Conservation (phyloP, 2,329 filamentous ascomycete genomes). For the Rhytidhysteron rufulum region DNA sequence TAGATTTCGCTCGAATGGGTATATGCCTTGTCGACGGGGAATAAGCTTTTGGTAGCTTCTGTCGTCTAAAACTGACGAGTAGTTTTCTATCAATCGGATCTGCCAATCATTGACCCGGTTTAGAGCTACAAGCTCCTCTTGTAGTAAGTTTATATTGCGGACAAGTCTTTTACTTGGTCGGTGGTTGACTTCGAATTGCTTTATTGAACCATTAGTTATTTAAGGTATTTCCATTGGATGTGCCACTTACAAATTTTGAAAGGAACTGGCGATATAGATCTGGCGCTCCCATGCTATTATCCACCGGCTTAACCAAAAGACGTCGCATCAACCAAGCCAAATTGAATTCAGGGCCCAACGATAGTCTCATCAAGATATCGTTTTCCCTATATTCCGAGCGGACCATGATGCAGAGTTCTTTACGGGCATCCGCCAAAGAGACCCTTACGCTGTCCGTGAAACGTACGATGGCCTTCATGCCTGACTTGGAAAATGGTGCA, state of each 20-base stretch:
- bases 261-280: conserved; percentile 31
- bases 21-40: conserved; percentile 17
- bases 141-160: conserved; percentile 28
- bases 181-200: conserved; percentile 35
- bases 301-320: conserved; percentile 24
- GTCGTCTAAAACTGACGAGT: conserved; percentile 21
- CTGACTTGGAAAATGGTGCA: conserved; percentile 1
- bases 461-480: conserved; percentile 13
- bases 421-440: conserved; percentile 13
- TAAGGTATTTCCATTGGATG: too few species aligned
- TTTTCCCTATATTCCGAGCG: conserved; percentile 6
- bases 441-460: conserved; percentile 15
- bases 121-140: conserved; percentile 27
- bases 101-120: conserved; percentile 23
- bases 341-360: conserved; percentile 24
- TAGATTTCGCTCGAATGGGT: conserved; percentile 18
- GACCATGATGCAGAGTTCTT: conserved; percentile 25
- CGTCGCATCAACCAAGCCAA: conserved; percentile 28
- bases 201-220: not conserved
- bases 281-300: conserved; percentile 19
- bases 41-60: conserved; percentile 17
- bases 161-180: conserved; percentile 28
- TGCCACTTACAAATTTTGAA: conserved; percentile 21
- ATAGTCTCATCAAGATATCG: conserved; percentile 14
- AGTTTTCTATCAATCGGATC: conserved; percentile 21